These are phyloP conservation scores for Lipomyces yamadae DNA, from an alignment of 805 yeast genomes.

Conservation along the genomic window DNA sequence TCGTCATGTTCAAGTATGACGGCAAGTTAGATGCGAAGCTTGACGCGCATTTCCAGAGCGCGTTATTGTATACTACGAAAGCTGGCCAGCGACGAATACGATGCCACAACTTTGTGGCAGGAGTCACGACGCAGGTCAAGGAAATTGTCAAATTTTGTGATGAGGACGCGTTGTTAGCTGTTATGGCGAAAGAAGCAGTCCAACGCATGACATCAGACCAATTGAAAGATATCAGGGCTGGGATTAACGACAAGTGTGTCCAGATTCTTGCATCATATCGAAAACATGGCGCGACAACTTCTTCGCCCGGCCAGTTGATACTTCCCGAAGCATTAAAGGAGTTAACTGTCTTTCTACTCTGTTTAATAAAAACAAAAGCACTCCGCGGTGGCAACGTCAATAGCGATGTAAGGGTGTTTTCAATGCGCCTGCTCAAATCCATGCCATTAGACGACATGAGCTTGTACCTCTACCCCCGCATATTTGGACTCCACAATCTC, in stretches of 20 bases:
- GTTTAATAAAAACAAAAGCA: slow-evolving; percentile 71
- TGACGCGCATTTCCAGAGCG: slow-evolving; percentile 91
- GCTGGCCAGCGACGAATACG: slow-evolving; percentile 82
- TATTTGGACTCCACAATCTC: slow-evolving; percentile 72
- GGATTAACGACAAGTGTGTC: slow-evolving; percentile 58
- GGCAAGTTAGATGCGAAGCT: slow-evolving; percentile 68
- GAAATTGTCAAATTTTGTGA: slow-evolving; percentile 82
- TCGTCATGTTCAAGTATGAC: slow-evolving; percentile 76
- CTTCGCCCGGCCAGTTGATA: slow-evolving; percentile 65
- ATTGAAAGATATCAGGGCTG: slow-evolving; percentile 55
- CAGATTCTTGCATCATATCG: slow-evolving; percentile 67
- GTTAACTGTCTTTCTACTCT: slow-evolving; percentile 66
- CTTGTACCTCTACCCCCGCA: slow-evolving; percentile 76
- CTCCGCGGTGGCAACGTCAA: slow-evolving; percentile 56
- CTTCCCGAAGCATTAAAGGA: slow-evolving; percentile 81
- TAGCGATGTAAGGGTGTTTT: slow-evolving; percentile 69
- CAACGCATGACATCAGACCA: slow-evolving; percentile 33
- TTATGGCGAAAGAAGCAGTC: slow-evolving; percentile 50
- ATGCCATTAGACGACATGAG: slow-evolving; percentile 62
- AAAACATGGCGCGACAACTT: slow-evolving; percentile 48
- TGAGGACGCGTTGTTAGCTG: slow-evolving; percentile 64
- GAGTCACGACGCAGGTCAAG: slow-evolving; percentile 72
- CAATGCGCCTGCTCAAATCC: slow-evolving; percentile 56
- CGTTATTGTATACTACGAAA: slow-evolving; percentile 78
- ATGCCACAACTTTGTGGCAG: slow-evolving; percentile 80